Evolutionary conservation across 2,329 filamentous ascomycete genomes (phyloP).

Genomic region (Pseudogymnoascus sp.): DNA sequence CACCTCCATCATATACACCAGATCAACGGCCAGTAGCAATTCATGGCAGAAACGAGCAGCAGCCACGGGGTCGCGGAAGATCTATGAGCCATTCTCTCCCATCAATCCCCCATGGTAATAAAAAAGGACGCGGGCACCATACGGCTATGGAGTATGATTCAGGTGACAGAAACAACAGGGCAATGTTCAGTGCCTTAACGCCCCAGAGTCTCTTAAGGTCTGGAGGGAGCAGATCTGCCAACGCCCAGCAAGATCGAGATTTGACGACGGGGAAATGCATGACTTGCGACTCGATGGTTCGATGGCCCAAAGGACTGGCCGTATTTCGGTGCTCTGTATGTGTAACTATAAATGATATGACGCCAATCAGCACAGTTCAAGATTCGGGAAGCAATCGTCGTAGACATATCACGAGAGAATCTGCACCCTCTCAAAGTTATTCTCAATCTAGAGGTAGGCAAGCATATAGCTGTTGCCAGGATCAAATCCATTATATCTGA

Average conservation of each 20-base stretch:
- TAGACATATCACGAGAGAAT: background rate
- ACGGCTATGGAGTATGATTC: conserved; percentile 35
- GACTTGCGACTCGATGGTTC: conserved; percentile 73
- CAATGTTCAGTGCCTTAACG: conserved; percentile 12
- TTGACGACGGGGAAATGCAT: conserved; percentile 69
- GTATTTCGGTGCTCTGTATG: conserved; percentile 80
- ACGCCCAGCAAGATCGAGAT: conserved; percentile 42
- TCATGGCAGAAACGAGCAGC: conserved; percentile 8
- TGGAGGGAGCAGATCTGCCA: conserved; percentile 25
- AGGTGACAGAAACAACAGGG: conserved; percentile 37
- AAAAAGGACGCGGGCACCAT: conserved; percentile 38
- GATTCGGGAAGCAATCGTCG: background rate
- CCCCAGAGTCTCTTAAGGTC: conserved; percentile 12
- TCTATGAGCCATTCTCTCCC: conserved; percentile 78
- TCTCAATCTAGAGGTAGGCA: background rate
- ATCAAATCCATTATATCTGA: background rate
- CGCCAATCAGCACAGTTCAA: conserved; percentile 27
- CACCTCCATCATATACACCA: background rate
- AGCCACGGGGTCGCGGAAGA: conserved; percentile 20
- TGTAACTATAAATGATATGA: conserved; percentile 74
- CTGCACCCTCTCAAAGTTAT: background rate
- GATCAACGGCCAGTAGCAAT: background rate
- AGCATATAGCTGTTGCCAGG: background rate
- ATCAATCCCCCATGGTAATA: conserved; percentile 57
- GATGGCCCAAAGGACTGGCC: conserved; percentile 66